Evolutionary conservation across 441 rosid species (phyloP), one percentile per base, ranked within the genome.

Genomic region (Arabidopsis lyrata): DNA sequence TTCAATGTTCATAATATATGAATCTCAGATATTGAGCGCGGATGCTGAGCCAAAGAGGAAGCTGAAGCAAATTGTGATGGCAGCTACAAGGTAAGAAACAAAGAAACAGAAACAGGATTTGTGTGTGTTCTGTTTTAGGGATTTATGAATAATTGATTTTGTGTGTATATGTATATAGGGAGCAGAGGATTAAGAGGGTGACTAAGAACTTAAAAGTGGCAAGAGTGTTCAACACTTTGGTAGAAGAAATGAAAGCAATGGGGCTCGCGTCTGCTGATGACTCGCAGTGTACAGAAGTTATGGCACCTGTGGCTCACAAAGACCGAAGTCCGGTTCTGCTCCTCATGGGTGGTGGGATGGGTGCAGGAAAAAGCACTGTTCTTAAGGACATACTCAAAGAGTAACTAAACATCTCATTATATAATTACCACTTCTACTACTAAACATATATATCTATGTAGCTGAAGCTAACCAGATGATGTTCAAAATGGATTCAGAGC

Each of bases 301-400:
- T 95, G 99, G 97, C 97, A 68, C 98, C 99, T 2, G 90, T 95
- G 73, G 97, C 94, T 34, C 97, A 85, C 75, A 73, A 91, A 36
- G 86, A 95, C 72, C 77, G 98, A 64, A 95, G 98, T 77, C 99
- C 96, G 0, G 95, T 95, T 72, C 90, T 95, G 63, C 94, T 95
- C 45, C 78, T 95, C 69, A 92, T 95, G 97, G 99, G 97, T 3
- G 99, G 97, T 36, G 99, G 99, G 13, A 95, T 95, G 96, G 99
- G 99, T 68, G 99, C 99, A 35, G 99, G 99, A 31, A 95, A 92
- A 78, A 95, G 99, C 83, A 95, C 99, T 35, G 97, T 92, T 18
- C 99, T 95, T 36, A 90, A 95, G 80, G 99, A 95, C 70, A 95
- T 92, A 65, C 86, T 92, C 48, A 83, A 90, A 83, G 99, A 95